These are phyloP conservation scores for Kwoniella mangroviensis DNA, from an alignment of 768 basidiomycete genomes.

Conservation along the genomic window DNA sequence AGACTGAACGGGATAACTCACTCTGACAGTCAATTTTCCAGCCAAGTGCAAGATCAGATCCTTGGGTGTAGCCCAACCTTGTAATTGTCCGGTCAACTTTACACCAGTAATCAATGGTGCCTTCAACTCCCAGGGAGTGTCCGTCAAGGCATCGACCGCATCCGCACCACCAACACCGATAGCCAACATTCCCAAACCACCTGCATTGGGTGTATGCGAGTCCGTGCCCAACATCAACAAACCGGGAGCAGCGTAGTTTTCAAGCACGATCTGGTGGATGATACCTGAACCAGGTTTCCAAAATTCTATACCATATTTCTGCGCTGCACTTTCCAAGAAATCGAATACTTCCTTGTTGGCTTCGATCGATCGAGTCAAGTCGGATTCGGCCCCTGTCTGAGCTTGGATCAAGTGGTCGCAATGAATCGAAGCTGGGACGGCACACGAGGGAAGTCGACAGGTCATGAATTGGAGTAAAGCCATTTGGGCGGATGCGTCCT, in stretches of 20 bases:
- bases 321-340: conserved; percentile 84
- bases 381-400: conserved; percentile 79
- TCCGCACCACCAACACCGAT: conserved; percentile 99
- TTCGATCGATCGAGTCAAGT: conserved; percentile 75
- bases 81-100: conserved; percentile 82
- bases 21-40: conserved; percentile 89
- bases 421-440: conserved; percentile 78
- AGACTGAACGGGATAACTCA: conserved; percentile 58
- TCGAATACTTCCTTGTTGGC: conserved; percentile 97
- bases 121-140: conserved; percentile 97
- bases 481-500: conserved; percentile 63
- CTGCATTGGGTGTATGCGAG: conserved; percentile 97
- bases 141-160: conserved; percentile 91
- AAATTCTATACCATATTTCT: conserved; percentile 81
- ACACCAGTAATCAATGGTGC: conserved; percentile 81
- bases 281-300: conserved; percentile 86
- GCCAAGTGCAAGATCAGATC: conserved; percentile 94
- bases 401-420: conserved; percentile 99
- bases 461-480: conserved; percentile 95
- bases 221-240: conserved; percentile 82
- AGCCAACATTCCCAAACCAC: conserved; percentile 92
- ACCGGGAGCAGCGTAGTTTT: conserved; percentile 95
- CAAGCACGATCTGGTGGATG: conserved; percentile 94
- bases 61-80: conserved; percentile 92
- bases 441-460: conserved; percentile 78